Conservation (phyloP, 805 yeast species). For the Clavispora asparagi region DNA sequence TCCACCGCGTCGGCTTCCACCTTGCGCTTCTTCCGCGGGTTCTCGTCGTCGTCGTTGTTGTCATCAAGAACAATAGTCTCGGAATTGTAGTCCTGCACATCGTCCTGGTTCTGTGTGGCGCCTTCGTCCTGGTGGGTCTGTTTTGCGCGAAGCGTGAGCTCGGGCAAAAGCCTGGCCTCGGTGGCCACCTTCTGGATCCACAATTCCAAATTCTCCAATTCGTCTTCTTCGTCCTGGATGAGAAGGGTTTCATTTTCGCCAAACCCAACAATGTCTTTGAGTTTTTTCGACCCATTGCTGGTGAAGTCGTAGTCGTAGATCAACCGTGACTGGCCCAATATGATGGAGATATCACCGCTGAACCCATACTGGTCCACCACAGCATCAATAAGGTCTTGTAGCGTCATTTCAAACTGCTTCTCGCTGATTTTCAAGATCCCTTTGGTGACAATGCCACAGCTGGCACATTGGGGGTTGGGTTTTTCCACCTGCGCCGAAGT, state of each 20-base stretch:
- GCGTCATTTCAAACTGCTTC: constrained; percentile 42
- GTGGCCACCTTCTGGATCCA: constrained; percentile 32
- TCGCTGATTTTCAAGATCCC: constrained; percentile 6
- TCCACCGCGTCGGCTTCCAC: constrained; percentile 4
- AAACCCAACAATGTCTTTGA: constrained; percentile 50
- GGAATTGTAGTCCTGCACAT: not conserved
- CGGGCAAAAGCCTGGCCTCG: constrained; percentile 10
- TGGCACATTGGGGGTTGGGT: constrained; percentile 70
- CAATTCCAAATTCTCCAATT: constrained; percentile 57
- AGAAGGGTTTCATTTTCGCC: constrained; percentile 57
- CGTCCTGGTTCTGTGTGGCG: not conserved
- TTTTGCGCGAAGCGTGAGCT: constrained; percentile 9
- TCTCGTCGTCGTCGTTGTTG: constrained; percentile 5
- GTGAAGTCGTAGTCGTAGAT: constrained; percentile 86
- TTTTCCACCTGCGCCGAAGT: constrained; percentile 55
- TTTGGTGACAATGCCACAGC: constrained; percentile 47
- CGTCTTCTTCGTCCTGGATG: constrained; percentile 78
- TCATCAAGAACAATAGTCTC: constrained; percentile 9
- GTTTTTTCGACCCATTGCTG: constrained; percentile 52
- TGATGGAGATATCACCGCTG: constrained; percentile 50
- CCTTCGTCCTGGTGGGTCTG: not conserved
- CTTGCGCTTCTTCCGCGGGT: constrained; percentile 11
- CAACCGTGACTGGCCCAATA: constrained; percentile 54
- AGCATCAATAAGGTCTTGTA: constrained; percentile 48
- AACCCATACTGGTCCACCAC: constrained; percentile 49